Evolutionary conservation across 768 basidiomycete genomes (phyloP).

Genomic region (Rhizopogon vulgaris): DNA sequence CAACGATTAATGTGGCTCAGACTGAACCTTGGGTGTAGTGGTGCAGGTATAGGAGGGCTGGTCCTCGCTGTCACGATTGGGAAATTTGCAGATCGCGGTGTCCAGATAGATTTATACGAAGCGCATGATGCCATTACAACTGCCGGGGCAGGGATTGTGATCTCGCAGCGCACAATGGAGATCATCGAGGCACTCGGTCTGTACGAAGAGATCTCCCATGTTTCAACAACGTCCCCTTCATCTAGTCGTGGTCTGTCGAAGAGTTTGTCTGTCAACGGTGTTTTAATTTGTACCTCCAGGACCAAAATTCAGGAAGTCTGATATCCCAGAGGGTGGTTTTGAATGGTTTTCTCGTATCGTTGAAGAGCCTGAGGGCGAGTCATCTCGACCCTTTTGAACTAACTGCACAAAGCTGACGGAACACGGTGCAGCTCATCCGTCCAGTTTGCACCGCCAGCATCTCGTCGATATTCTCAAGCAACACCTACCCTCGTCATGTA

Average conservation of each 20-base stretch:
- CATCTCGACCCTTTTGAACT: neutral
- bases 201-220: slow-evolving; percentile 10
- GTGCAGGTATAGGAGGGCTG: slow-evolving; percentile 32
- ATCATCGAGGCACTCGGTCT: slow-evolving; percentile 37
- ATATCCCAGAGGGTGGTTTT: neutral
- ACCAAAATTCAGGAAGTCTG: neutral
- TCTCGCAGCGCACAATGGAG: slow-evolving; percentile 41
- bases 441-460: slow-evolving; percentile 20
- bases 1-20: neutral
- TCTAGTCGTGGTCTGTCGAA: neutral
- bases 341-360: neutral
- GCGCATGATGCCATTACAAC: slow-evolving; percentile 30
- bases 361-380: neutral
- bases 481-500: slow-evolving; percentile 13
- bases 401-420: neutral
- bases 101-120: slow-evolving; percentile 38
- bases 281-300: neutral
- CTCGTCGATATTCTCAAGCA: slow-evolving; percentile 20
- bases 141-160: slow-evolving; percentile 36
- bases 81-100: slow-evolving; percentile 16
- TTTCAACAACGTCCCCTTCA: slow-evolving; percentile 11
- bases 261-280: neutral
- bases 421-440: too few relatives aligned
- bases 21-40: neutral
- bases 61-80: slow-evolving; percentile 30